Conservation (phyloP, 768 basidiomycete genomes). For the Suillus cothurnatus region DNA sequence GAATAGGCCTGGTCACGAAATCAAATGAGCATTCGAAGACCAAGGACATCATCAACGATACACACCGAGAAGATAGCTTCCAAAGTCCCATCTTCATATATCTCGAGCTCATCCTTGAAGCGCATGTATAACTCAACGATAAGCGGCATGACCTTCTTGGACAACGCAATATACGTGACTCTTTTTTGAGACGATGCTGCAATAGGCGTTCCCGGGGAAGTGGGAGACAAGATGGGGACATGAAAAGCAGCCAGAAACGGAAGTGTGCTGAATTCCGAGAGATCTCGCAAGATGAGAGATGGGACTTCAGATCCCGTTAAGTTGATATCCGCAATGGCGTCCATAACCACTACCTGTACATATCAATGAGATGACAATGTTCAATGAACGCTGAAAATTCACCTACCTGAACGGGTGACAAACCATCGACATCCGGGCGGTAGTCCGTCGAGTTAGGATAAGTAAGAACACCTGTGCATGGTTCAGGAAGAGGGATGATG, state of each 20-base stretch:
- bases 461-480: conserved; percentile 62
- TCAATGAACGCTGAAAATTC: neutral
- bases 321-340: conserved; percentile 69
- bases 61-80: conserved; percentile 80
- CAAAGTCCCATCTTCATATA: conserved; percentile 70
- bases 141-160: conserved; percentile 85
- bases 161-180: conserved; percentile 87
- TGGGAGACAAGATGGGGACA: conserved; percentile 10
- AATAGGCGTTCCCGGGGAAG: conserved; percentile 14
- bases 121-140: conserved; percentile 75
- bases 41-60: neutral
- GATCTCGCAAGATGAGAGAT: conserved; percentile 78
- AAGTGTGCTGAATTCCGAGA: conserved; percentile 85
- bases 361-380: conserved; percentile 14
- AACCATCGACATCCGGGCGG: conserved; percentile 80
- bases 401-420: conserved; percentile 78
- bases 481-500: neutral
- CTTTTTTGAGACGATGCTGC: conserved; percentile 49
- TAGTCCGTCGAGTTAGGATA: conserved; percentile 86
- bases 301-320: conserved; percentile 60
- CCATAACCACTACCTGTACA: conserved; percentile 68
- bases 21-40: neutral
- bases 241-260: conserved; percentile 85
- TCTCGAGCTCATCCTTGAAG: conserved; percentile 34
- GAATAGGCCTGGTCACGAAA: conserved; percentile 65